Conservation (phyloP, 2,329 filamentous ascomycete genomes). For the Paracoccidioides lutzii region DNA sequence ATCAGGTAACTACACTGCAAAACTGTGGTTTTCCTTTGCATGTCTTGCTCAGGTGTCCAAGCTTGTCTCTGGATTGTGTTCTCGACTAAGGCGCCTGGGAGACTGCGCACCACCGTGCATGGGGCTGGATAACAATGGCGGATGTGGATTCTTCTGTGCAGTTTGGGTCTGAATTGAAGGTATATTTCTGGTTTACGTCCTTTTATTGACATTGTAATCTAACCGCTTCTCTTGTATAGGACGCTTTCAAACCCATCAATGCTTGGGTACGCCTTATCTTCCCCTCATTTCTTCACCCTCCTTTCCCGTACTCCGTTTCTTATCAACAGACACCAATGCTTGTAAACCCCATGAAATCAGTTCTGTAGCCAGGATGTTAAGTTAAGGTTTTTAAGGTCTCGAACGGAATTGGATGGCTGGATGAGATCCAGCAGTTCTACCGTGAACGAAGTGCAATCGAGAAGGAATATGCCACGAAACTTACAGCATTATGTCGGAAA, state of each 20-base stretch:
- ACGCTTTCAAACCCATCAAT: conserved; percentile 93
- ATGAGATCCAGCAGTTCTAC: conserved; percentile 95
- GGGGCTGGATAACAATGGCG: conserved; percentile 45
- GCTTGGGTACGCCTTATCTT: conserved; percentile 51
- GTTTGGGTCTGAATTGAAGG: conserved; percentile 91
- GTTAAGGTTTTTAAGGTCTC: conserved; percentile 42
- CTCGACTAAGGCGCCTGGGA: neutral
- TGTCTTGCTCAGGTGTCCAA: neutral
- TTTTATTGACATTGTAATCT: neutral
- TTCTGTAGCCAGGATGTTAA: neutral
- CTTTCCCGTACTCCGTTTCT: conserved; percentile 6
- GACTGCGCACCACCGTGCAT: neutral
- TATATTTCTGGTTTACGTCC: conserved; percentile 6
- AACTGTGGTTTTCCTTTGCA: neutral
- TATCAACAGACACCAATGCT: conserved; percentile 2
- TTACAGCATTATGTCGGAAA: conserved; percentile 79
- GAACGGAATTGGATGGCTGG: conserved; percentile 84
- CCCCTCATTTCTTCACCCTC: conserved; percentile 11
- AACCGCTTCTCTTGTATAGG: conserved; percentile 41
- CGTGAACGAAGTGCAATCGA: conserved; percentile 87
- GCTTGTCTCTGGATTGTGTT: neutral
- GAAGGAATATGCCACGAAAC: conserved; percentile 88
- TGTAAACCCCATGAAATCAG: neutral
- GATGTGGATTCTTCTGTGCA: conserved; percentile 71
- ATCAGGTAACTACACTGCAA: neutral